Evolutionary conservation across 179 eudicot genomes (phyloP), one percentile per base, ranked within the genome.

Genomic region (Spergularia azorica): DNA sequence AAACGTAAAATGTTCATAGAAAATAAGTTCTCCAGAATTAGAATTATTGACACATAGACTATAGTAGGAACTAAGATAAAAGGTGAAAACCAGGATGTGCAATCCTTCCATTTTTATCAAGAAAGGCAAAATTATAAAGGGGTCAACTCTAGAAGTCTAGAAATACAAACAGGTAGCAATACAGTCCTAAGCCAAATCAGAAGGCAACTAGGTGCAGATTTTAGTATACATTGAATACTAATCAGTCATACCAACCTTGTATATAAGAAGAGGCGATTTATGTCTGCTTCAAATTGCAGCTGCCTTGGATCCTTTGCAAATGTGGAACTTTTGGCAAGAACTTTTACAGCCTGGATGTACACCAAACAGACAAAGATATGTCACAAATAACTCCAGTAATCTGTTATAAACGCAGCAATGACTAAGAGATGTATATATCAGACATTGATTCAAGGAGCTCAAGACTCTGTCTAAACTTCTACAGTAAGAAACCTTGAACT

Each of bases 261-360:
- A 83, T 87, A 93, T 69, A 95, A 91, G 81, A 95, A 95, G 9
- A 95, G 88, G 18, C 95, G 95, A 70, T 93, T 95, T 12, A 95
- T 88, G 77, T 93, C 98, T 17, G 98, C 97, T 81, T 93, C 98
- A 82, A 95, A 93, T 74, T 95, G 98, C 39, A 93, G 90, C 36
- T 74, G 86, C 82, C 98, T 86, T 75, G 97, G 95, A 73, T 95
- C 89, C 81, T 77, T 88, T 26, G 97, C 85, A 82, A 93, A 91
- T 63, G 95, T 91, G 26, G 93, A 84, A 76, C 97, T 93, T 87
- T 89, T 95, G 26, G 98, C 93, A 83, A 94, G 97, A 71, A 76
- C 79, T 86, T 83, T 89, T 36, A 95, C 95, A 62, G 79, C 95
- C 98, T 94, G 81, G 20, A 76, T 81, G 68, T 41, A 79, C 56